These are phyloP conservation scores for Chlamydomonas schloesseri DNA, from an alignment of 139 green algal genomes.

Conservation along the genomic window DNA sequence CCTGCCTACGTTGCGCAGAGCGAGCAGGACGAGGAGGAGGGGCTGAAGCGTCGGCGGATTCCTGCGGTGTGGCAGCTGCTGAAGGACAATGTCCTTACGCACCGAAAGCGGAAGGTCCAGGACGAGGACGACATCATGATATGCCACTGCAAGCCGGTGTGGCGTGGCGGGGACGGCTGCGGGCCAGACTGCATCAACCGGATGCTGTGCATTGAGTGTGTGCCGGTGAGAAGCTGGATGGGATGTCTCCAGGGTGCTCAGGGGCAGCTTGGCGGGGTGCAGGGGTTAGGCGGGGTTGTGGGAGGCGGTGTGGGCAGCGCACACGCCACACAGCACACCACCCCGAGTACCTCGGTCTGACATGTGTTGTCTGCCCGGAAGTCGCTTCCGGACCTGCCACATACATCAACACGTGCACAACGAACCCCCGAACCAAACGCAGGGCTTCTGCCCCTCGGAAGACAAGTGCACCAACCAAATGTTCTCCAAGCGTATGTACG, in stretches of 20 bases:
- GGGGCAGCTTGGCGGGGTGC: not conserved
- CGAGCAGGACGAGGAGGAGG: constrained; percentile 46
- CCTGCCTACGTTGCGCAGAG: not conserved
- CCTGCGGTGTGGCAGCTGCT: constrained; percentile 90
- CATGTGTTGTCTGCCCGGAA: no score
- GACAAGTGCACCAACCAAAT: constrained; percentile 93
- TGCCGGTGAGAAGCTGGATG: constrained; percentile 57
- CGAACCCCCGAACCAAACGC: no score
- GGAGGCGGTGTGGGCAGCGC: no score
- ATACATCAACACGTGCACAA: no score
- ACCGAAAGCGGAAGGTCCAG: constrained; percentile 80
- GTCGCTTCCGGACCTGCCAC: no score
- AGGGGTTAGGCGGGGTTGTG: no score
- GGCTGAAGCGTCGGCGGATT: constrained; percentile 49
- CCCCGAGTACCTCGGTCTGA: no score
- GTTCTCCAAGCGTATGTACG: constrained; percentile 89
- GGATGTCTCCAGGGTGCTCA: not conserved
- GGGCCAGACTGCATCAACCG: constrained; percentile 95
- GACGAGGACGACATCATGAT: constrained; percentile 97
- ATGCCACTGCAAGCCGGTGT: constrained; percentile 87
- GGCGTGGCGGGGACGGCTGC: constrained; percentile 79
- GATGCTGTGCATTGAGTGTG: constrained; percentile 95
- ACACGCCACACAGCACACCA: no score
- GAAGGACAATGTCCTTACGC: constrained; percentile 83
- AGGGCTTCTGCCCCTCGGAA: constrained; percentile 93